These are phyloP conservation scores for Vitis hybrid DNA, from an alignment of 177 flowering plant species.

Conservation along the genomic window DNA sequence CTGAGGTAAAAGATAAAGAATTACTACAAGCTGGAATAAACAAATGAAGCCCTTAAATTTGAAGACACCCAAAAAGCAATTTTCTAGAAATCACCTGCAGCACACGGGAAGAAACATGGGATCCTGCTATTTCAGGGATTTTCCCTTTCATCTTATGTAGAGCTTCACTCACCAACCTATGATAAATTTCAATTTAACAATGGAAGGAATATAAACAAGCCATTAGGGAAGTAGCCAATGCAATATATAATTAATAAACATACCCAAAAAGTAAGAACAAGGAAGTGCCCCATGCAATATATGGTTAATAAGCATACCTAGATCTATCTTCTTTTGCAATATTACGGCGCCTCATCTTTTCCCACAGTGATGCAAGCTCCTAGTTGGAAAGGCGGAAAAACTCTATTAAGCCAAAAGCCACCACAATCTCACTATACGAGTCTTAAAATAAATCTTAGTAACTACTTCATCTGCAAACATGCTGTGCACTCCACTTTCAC, in stretches of 20 bases:
- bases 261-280: background rate
- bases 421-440: no score
- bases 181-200: background rate
- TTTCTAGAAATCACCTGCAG: constrained; percentile 60
- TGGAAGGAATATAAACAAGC: background rate
- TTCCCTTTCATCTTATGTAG: constrained; percentile 86
- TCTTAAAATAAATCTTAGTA: no score
- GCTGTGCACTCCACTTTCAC: no score
- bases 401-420: background rate
- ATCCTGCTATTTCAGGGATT: constrained; percentile 85
- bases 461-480: no score
- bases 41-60: background rate
- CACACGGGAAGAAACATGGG: constrained; percentile 94
- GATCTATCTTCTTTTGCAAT: constrained; percentile 85
- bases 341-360: constrained; percentile 81
- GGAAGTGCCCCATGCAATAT: background rate
- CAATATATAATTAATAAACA: background rate
- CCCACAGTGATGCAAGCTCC: constrained; percentile 94
- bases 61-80: background rate
- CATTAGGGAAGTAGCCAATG: background rate
- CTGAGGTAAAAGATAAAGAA: constrained; percentile 31
- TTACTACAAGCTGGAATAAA: background rate
- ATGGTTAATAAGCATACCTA: constrained; percentile 41
- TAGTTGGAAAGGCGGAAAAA: constrained; percentile 13
- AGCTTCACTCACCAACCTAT: constrained; percentile 72